phyloP scores from a whole-genome alignment of 2,329 filamentous ascomycete genomes.

The Daldinia eschscholtzii region DNA sequence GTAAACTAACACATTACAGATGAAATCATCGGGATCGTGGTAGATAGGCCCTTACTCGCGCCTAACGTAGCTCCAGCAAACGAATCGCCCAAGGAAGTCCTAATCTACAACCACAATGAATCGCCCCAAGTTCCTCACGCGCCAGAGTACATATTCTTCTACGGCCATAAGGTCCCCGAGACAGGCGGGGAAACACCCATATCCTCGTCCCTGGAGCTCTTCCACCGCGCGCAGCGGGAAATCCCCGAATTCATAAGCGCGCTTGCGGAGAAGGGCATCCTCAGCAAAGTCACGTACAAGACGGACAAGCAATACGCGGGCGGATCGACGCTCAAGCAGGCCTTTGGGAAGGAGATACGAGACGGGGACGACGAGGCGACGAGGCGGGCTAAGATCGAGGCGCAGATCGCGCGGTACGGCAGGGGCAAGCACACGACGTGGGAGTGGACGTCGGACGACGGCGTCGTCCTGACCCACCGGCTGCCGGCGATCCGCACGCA shows the following conservation, averaged over 20 bases:
- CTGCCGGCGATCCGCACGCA: conserved; percentile 63
- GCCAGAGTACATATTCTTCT: conserved; percentile 66
- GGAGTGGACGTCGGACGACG: conserved; percentile 59
- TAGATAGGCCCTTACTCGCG: conserved; percentile 56
- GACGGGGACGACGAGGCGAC: conserved; percentile 60
- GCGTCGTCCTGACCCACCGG: conserved; percentile 58
- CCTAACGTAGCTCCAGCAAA: conserved; percentile 57
- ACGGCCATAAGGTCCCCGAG: conserved; percentile 57
- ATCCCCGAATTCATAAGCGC: conserved; percentile 61
- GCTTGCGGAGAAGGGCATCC: conserved; percentile 59
- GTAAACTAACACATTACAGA: conserved; percentile 44
- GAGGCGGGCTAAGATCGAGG: conserved; percentile 59
- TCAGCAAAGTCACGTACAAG: conserved; percentile 57
- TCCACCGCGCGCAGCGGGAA: conserved; percentile 58
- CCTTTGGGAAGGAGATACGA: conserved; percentile 62
- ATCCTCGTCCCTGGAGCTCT: conserved; percentile 62
- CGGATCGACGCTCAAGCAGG: conserved; percentile 58
- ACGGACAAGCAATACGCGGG: conserved; percentile 59
- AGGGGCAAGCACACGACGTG: conserved; percentile 61
- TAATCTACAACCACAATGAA: conserved; percentile 66
- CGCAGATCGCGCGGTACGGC: conserved; percentile 62
- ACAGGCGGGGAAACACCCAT: conserved; percentile 59
- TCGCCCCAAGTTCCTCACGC: conserved; percentile 64
- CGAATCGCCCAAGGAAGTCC: conserved; percentile 61
- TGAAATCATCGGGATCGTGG: conserved; percentile 65